These are phyloP conservation scores for Jacaranda mimosifolia DNA, from an alignment of 257 asterid genomes.

Conservation along the genomic window DNA sequence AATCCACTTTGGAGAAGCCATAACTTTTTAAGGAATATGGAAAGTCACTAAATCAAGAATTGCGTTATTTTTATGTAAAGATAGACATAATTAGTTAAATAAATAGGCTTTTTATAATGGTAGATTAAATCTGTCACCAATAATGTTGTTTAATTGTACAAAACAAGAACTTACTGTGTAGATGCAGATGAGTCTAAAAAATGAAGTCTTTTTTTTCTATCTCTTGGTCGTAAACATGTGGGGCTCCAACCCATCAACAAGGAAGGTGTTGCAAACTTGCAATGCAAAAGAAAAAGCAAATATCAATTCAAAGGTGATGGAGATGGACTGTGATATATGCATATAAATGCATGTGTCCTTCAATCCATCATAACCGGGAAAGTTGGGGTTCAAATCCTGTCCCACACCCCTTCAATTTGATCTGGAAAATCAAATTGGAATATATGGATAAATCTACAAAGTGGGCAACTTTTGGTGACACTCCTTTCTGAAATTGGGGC, in stretches of 20 bases:
- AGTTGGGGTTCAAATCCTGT: slow-evolving; percentile 21
- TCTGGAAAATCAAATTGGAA: slow-evolving; percentile 29
- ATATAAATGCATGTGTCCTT: slow-evolving; percentile 11
- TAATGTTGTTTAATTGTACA: too few species aligned
- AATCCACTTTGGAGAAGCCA: too few species aligned
- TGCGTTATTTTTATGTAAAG: too few species aligned
- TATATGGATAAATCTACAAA: slow-evolving; percentile 22
- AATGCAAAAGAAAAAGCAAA: slow-evolving; percentile 5
- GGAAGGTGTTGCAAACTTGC: not conserved
- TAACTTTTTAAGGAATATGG: too few species aligned
- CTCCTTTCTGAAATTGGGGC: slow-evolving; percentile 25
- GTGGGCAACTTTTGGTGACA: slow-evolving; percentile 35
- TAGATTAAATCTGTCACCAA: too few species aligned
- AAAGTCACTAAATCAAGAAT: too few species aligned
- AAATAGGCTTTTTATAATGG: too few species aligned
- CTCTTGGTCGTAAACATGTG: slow-evolving; percentile 1
- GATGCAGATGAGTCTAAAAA: not conserved
- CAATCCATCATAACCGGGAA: slow-evolving; percentile 26
- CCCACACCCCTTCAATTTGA: slow-evolving; percentile 27
- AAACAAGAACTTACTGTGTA: too few species aligned
- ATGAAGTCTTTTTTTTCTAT: not conserved
- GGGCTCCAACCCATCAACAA: not conserved
- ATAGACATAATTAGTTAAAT: too few species aligned
- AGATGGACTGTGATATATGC: not conserved
- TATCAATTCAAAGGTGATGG: slow-evolving; percentile 7